These are phyloP conservation scores for Moniliophthora roreri DNA, from an alignment of 1,284 basidiomycete genomes.

Conservation along the genomic window DNA sequence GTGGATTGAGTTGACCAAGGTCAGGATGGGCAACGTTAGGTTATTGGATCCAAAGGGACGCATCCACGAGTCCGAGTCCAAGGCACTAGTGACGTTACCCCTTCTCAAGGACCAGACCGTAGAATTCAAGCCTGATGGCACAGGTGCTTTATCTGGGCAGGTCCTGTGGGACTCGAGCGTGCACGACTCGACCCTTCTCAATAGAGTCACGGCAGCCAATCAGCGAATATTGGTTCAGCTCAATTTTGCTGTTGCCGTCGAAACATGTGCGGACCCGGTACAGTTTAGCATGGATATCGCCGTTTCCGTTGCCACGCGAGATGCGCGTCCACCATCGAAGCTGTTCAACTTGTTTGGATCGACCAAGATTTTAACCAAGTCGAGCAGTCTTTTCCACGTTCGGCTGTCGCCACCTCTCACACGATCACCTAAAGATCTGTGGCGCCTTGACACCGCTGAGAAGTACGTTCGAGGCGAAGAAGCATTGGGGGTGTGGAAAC, in stretches of 20 bases:
- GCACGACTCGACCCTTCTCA: conserved; percentile 86
- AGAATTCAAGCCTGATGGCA: conserved; percentile 82
- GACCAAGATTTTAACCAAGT: conserved; percentile 71
- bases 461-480: conserved; percentile 95
- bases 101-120: conserved; percentile 71
- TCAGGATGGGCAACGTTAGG: conserved; percentile 82
- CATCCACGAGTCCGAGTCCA: conserved; percentile 72
- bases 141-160: conserved; percentile 65
- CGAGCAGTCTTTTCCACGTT: conserved; percentile 80
- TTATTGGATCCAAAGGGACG: conserved; percentile 85
- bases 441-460: conserved; percentile 92
- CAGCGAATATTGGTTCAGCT: conserved; percentile 83
- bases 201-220: conserved; percentile 77
- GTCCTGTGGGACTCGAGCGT: conserved; percentile 93
- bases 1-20: conserved; percentile 79
- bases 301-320: conserved; percentile 83
- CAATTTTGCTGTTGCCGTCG: conserved; percentile 78
- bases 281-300: conserved; percentile 88
- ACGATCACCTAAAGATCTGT: conserved; percentile 85
- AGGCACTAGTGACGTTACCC: conserved; percentile 67
- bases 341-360: conserved; percentile 76
- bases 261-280: conserved; percentile 80
- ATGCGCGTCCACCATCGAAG: conserved; percentile 81
- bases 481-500: conserved; percentile 78
- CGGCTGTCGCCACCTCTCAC: conserved; percentile 84